Conservation (phyloP, 768 basidiomycete species). For the Phanerochaete carnosa region DNA sequence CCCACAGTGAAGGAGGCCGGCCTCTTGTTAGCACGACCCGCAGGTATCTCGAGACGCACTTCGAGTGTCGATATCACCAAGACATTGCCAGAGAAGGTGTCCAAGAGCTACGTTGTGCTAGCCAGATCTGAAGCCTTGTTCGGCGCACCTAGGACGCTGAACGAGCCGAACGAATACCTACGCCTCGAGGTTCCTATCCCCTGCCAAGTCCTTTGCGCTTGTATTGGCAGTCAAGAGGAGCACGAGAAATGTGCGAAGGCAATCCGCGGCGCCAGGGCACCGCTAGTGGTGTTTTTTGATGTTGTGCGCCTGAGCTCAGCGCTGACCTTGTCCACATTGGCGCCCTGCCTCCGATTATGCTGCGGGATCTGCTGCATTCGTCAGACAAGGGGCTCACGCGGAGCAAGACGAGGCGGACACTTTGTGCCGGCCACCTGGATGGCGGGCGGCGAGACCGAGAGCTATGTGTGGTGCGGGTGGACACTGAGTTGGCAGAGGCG, state of each 20-base stretch:
- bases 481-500: conserved; percentile 76
- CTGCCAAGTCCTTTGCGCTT: conserved; percentile 69
- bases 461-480: conserved; percentile 81
- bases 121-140: conserved; percentile 78
- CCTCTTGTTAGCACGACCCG: too few relatives aligned
- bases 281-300: conserved; percentile 65
- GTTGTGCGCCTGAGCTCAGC: conserved; percentile 76
- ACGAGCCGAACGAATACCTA: conserved; percentile 52
- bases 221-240: conserved; percentile 62
- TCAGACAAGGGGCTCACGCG: conserved; percentile 44
- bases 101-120: conserved; percentile 62
- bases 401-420: too few relatives aligned
- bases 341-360: conserved; percentile 65
- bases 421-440: conserved; percentile 94
- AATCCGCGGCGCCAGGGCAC: conserved; percentile 69
- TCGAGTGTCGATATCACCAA: conserved; percentile 37
- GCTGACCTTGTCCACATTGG: conserved; percentile 73
- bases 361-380: conserved; percentile 71
- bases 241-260: conserved; percentile 63
- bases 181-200: conserved; percentile 76
- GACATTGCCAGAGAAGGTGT: conserved; percentile 72
- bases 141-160: conserved; percentile 34
- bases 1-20: too few relatives aligned
- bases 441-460: conserved; percentile 76
- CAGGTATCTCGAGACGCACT: conserved; percentile 25